Evolutionary conservation across 225 moss, liverwort and hornwort species (phyloP).

Genomic region (Marchantia polymorpha): DNA sequence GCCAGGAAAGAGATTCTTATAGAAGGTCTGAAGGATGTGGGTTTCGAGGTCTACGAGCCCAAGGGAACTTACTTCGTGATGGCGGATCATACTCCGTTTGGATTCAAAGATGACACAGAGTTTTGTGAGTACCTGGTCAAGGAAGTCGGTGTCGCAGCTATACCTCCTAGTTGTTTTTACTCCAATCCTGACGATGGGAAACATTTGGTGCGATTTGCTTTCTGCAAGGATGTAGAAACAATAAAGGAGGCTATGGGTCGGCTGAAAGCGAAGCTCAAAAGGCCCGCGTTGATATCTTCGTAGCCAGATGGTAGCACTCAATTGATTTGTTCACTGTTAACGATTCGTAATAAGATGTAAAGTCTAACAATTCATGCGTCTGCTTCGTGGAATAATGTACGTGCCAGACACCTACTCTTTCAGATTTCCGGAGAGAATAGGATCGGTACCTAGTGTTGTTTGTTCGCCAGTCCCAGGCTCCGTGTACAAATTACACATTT

Average conservation of each 20-base stretch:
- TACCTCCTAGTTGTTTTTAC: constrained; percentile 88
- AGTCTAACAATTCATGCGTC: too few species aligned
- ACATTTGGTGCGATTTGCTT: constrained; percentile 88
- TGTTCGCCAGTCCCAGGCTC: too few species aligned
- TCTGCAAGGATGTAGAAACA: constrained; percentile 89
- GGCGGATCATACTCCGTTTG: constrained; percentile 92
- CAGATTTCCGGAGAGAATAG: too few species aligned
- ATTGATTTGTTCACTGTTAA: not conserved
- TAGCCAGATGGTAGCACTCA: not conserved
- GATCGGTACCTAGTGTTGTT: too few species aligned
- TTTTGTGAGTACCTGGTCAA: constrained; percentile 96
- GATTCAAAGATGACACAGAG: constrained; percentile 71
- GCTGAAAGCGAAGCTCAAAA: constrained; percentile 65
- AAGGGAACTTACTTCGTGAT: constrained; percentile 97
- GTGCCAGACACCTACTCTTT: too few species aligned
- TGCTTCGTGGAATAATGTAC: too few species aligned
- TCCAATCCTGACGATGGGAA: constrained; percentile 68
- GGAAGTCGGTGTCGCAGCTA: constrained; percentile 94
- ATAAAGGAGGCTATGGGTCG: constrained; percentile 63
- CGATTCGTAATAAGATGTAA: too few species aligned
- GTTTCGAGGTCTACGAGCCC: constrained; percentile 85
- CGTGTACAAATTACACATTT: too few species aligned
- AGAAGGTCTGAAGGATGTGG: constrained; percentile 85
- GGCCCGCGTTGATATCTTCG: constrained; percentile 22
- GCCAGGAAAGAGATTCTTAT: constrained; percentile 71